phyloP scores from a whole-genome alignment of 225 moss, liverwort and hornwort genomes.

The Bryum argenteum region DNA sequence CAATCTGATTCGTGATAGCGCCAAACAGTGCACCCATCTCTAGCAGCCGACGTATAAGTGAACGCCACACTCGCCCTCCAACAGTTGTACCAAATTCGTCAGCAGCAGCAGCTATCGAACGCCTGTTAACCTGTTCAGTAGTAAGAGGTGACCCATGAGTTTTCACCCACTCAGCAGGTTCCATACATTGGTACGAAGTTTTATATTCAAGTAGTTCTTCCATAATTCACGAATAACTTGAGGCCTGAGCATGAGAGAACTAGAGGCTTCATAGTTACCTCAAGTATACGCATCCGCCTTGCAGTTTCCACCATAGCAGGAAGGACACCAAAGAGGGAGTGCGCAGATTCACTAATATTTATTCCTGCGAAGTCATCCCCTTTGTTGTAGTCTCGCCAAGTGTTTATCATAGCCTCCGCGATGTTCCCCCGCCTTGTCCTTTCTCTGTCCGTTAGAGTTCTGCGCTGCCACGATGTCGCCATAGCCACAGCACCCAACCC shows the following conservation, averaged over 20 bases:
- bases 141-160: constrained; percentile 14
- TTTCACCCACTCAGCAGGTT: constrained; percentile 16
- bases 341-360: constrained; percentile 58
- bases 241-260: constrained; percentile 7
- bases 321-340: constrained; percentile 73
- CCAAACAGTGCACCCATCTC: constrained; percentile 95
- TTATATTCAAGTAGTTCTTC: constrained; percentile 18
- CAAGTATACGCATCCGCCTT: constrained; percentile 78
- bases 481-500: constrained; percentile 97
- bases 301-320: constrained; percentile 98
- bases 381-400: constrained; percentile 82
- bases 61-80: constrained; percentile 96
- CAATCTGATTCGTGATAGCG: constrained; percentile 80
- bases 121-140: constrained; percentile 74
- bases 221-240: constrained; percentile 11
- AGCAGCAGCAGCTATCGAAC: constrained; percentile 84
- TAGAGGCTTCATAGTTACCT: constrained; percentile 56
- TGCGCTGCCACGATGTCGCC: constrained; percentile 94
- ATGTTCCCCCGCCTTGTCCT: constrained; percentile 91
- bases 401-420: constrained; percentile 84
- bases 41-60: constrained; percentile 83
- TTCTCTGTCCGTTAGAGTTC: constrained; percentile 85
- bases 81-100: constrained; percentile 91
- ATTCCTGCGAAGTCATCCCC: constrained; percentile 53
- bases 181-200: background rate